Evolutionary conservation across 257 asterid species (phyloP), one percentile per base, ranked within the genome.

Genomic region (Ligustrum vulgare): DNA sequence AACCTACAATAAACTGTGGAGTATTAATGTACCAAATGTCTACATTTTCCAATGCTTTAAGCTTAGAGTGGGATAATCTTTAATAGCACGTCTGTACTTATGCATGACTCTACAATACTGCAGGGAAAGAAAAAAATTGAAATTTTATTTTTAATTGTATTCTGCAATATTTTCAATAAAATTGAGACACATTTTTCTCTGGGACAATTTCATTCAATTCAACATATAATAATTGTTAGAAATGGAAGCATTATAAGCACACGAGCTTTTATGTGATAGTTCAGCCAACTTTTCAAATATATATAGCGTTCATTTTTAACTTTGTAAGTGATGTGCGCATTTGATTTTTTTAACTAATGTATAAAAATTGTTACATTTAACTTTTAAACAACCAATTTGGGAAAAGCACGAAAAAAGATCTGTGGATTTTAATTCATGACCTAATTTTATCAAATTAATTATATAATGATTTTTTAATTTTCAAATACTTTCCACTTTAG

Each of bases 381-480:
- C 60, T 60, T 20, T 69, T 65, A 56, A 77, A 10, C 15, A 51
- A 22, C 62, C 73, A 63, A 80, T 34, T 35, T n/a, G 69, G 70
- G 72, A 34, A 65, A 69, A 39, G 36, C 70, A 80, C 72, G 16
- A 71, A 41, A 20, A 71, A 78, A 67, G 36, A 63, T 78, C 13
- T 31, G 34, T 34, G 37, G 78, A 49, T 78, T 70, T 76, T 70
- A 54, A 43, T 41, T 75, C 75, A 67, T 77, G 91, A 81, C 91
- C 91, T 87, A 84, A 87, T 84, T 86, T 84, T 81, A 69, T 72
- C 66, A 77, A 74, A 75, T 71, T 72, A 33, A 73, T 75, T 56
- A 69, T 74, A 60, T 72, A 75, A 69, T 77, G 73, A 71, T 81
- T 28, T 81, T 81, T 79, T 72, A 77, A 74, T 75, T 75, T 54